Percentiles rank a stretch among this genome's conserved stretches.
phyloP scores from a whole-genome alignment of 208 protist genomes.

The Phytomonas serpens region DNA sequence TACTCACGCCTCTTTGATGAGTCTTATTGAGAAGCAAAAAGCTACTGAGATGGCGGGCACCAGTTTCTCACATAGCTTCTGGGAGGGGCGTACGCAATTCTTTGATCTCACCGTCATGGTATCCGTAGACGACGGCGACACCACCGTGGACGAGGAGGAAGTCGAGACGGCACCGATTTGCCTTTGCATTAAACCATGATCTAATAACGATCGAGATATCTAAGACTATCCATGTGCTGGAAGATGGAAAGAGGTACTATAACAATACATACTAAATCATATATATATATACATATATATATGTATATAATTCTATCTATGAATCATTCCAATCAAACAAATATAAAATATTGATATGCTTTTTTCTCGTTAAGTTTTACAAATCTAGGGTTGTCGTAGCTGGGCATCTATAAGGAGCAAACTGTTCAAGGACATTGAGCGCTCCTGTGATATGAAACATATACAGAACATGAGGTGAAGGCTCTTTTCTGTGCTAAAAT shows the following conservation, averaged over 20 bases:
- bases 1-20: constrained; percentile 66
- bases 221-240: background rate
- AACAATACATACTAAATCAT: background rate
- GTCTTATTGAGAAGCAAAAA: constrained; percentile 81
- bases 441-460: background rate
- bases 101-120: constrained; percentile 69
- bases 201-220: background rate
- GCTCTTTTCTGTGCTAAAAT: background rate
- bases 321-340: constrained; percentile 4
- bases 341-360: constrained; percentile 6
- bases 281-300: constrained; percentile 8
- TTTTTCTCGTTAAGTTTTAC: background rate
- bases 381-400: background rate
- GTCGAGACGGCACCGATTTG: constrained; percentile 76
- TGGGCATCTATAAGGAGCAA: background rate
- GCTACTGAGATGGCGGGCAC: constrained; percentile 30
- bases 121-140: constrained; percentile 50
- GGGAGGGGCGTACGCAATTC: constrained; percentile 71
- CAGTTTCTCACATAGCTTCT: constrained; percentile 43
- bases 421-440: background rate
- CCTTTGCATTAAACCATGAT: constrained; percentile 33
- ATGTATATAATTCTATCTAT: constrained; percentile 17
- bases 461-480: background rate
- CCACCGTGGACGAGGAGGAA: constrained; percentile 67
- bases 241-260: constrained; percentile 8